A percentile compares a stretch with the other conserved stretches of the same genome.
phyloP scores from a whole-genome alignment of 2,329 filamentous ascomycete genomes.

The Cladosporium sp. region DNA sequence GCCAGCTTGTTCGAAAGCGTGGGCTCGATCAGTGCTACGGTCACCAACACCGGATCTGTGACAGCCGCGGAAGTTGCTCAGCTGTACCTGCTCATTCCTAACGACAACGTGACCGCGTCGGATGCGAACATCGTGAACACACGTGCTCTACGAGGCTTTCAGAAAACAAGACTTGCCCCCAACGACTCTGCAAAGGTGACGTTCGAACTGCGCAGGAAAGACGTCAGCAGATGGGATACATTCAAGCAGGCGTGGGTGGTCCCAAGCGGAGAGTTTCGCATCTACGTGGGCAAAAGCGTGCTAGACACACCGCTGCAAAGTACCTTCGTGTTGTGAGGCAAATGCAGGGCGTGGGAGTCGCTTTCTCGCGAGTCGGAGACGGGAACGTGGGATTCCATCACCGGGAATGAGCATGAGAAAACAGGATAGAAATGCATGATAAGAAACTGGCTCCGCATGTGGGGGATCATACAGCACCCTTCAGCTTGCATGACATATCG shows the following conservation, averaged over 20 bases:
- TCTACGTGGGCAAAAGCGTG: constrained; percentile 44
- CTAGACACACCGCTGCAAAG: constrained; percentile 29
- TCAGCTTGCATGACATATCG: too few species aligned
- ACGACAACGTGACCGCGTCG: constrained; percentile 48
- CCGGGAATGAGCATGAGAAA: neutral
- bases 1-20: constrained; percentile 46
- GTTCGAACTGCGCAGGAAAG: constrained; percentile 39
- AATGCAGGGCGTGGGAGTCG: neutral
- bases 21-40: constrained; percentile 45
- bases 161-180: constrained; percentile 28
- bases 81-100: constrained; percentile 35
- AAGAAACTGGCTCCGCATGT: too few species aligned
- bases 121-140: constrained; percentile 46
- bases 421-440: too few species aligned
- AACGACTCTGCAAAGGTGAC: constrained; percentile 29
- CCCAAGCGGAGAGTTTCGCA: constrained; percentile 38
- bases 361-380: too few species aligned
- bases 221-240: constrained; percentile 49
- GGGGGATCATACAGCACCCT: too few species aligned
- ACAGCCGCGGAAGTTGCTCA: constrained; percentile 52
- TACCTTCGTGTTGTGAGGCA: constrained; percentile 16
- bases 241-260: constrained; percentile 48
- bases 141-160: constrained; percentile 30
- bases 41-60: constrained; percentile 49
- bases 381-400: neutral